phyloP scores from a whole-genome alignment of 2,329 filamentous ascomycete species.

The Pezicula neosporulosa region DNA sequence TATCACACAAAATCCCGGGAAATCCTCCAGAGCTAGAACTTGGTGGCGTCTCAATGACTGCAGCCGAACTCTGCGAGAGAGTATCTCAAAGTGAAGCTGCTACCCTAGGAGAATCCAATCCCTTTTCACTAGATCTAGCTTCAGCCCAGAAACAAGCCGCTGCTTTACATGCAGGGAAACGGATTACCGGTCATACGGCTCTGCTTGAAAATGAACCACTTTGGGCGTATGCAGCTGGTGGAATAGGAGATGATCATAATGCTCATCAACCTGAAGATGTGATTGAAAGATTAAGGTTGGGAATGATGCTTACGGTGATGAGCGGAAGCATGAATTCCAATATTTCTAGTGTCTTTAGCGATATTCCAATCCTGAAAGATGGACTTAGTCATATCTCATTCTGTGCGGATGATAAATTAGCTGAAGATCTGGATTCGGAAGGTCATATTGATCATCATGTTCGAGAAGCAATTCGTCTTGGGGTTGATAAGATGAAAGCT shows the following conservation, averaged over 20 bases:
- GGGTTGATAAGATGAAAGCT: constrained; percentile 10
- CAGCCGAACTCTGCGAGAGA: constrained; percentile 16
- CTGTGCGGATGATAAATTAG: constrained; percentile 20
- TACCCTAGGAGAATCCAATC: constrained; percentile 21
- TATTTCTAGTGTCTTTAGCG: constrained; percentile 15
- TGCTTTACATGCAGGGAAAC: constrained; percentile 17
- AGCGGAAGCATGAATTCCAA: constrained; percentile 22
- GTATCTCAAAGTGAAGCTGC: constrained; percentile 15
- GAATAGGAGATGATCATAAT: constrained; percentile 21
- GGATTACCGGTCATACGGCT: constrained; percentile 20
- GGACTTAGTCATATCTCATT: constrained; percentile 16
- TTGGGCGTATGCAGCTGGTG: constrained; percentile 21
- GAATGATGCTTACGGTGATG: constrained; percentile 22
- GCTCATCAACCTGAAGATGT: constrained; percentile 18
- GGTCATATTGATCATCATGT: constrained; percentile 20
- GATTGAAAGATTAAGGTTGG: constrained; percentile 16
- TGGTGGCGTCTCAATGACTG: constrained; percentile 14
- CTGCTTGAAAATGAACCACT: constrained; percentile 19
- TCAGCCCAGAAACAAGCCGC: constrained; percentile 21
- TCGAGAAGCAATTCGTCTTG: constrained; percentile 14
- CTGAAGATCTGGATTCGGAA: constrained; percentile 14
- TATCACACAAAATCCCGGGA: constrained; percentile 21
- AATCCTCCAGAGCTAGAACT: constrained; percentile 18
- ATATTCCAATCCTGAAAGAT: constrained; percentile 12
- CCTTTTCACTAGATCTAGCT: constrained; percentile 20